Evolutionary conservation across 805 yeast genomes (phyloP).

Genomic region (Myxozyma mucilagina): DNA sequence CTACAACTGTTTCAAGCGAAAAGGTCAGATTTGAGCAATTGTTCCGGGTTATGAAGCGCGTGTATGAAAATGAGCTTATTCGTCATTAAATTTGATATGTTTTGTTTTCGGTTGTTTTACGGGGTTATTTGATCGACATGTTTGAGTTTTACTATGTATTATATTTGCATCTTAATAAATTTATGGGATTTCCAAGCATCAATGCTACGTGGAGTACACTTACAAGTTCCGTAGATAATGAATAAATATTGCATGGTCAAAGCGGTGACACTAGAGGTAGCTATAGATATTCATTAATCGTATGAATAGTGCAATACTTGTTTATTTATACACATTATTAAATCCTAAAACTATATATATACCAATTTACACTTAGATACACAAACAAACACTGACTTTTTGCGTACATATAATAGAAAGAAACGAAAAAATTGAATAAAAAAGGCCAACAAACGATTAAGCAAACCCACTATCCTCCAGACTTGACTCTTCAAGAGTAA

Average conservation of each 20-base stretch:
- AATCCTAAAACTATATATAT: too few relatives aligned
- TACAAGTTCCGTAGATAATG: too few relatives aligned
- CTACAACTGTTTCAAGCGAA: conserved; percentile 30
- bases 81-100: not conserved
- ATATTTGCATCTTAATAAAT: not conserved
- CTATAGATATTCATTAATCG: too few relatives aligned
- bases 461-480: not conserved
- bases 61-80: conserved; percentile 35
- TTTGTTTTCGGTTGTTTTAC: not conserved
- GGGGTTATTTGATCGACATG: not conserved
- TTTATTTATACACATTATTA: too few relatives aligned
- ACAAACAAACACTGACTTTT: not conserved
- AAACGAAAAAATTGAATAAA: not conserved
- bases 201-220: too few relatives aligned
- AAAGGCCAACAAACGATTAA: not conserved
- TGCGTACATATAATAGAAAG: not conserved
- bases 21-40: conserved; percentile 38
- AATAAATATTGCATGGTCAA: too few relatives aligned
- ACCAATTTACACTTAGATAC: not conserved
- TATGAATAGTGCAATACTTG: too few relatives aligned
- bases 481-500: not conserved
- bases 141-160: not conserved
- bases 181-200: not conserved
- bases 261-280: too few relatives aligned
- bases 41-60: conserved; percentile 37